These are phyloP conservation scores for Aspergillus versicolor DNA, from an alignment of 2,329 filamentous ascomycete genomes.

Conservation along the genomic window DNA sequence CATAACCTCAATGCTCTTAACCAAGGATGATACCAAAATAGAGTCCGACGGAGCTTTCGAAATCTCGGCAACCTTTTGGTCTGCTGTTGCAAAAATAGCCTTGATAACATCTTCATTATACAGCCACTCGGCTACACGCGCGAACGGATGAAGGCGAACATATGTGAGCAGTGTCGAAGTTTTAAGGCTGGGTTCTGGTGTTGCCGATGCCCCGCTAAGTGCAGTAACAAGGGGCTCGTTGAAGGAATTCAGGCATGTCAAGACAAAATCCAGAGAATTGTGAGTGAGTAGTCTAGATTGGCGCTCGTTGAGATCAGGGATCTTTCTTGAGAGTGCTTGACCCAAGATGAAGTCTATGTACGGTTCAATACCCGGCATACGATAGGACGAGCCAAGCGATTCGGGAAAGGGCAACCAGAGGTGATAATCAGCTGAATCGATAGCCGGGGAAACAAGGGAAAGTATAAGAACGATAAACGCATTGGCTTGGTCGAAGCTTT, in stretches of 20 bases:
- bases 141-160: constrained; percentile 85
- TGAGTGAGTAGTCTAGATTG: constrained; percentile 74
- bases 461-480: constrained; percentile 78
- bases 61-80: constrained; percentile 72
- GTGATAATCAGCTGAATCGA: constrained; percentile 54
- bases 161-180: constrained; percentile 76
- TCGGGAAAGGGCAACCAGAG: constrained; percentile 86
- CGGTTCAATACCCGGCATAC: constrained; percentile 82
- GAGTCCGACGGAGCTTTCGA: constrained; percentile 73
- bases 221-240: constrained; percentile 91
- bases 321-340: constrained; percentile 68
- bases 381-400: constrained; percentile 71
- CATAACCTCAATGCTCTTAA: constrained; percentile 80
- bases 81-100: constrained; percentile 73
- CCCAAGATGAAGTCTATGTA: constrained; percentile 92
- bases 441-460: constrained; percentile 64
- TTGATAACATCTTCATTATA: constrained; percentile 88
- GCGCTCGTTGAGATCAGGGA: constrained; percentile 64
- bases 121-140: constrained; percentile 95
- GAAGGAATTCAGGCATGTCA: constrained; percentile 77
- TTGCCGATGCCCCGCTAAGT: constrained; percentile 73
- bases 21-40: constrained; percentile 74
- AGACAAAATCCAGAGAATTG: constrained; percentile 80
- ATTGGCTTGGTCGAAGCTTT: constrained; percentile 80
- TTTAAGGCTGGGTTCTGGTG: constrained; percentile 72